Evolutionary conservation across 257 asterid genomes (phyloP).

Genomic region (Solanum acaule): DNA sequence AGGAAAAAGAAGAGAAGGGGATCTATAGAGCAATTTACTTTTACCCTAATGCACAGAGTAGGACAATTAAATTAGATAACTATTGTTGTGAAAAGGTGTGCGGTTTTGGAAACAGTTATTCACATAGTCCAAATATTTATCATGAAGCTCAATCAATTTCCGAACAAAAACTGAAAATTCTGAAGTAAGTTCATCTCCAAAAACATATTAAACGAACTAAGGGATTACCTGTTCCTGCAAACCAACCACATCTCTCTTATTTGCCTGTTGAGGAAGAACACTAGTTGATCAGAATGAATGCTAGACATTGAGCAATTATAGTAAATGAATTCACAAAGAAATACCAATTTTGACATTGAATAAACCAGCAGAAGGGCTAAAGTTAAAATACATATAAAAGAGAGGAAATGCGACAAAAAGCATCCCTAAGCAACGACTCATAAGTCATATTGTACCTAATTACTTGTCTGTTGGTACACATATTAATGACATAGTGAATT

Average conservation of each 20-base stretch:
- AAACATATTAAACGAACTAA: background rate
- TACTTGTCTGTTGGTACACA: too few species aligned
- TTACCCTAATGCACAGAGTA: too few species aligned
- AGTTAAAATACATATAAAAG: too few species aligned
- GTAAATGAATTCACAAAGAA: background rate
- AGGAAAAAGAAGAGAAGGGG: background rate
- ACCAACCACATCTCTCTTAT: constrained; percentile 81
- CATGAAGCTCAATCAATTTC: constrained; percentile 89
- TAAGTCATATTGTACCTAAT: too few species aligned
- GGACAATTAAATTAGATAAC: too few species aligned
- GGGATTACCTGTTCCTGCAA: constrained; percentile 81
- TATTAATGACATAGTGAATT: too few species aligned
- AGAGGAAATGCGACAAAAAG: too few species aligned
- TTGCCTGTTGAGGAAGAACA: constrained; percentile 51
- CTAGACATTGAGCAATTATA: background rate
- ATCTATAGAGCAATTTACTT: too few species aligned
- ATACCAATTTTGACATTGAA: too few species aligned
- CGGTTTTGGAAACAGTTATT: constrained; percentile 2
- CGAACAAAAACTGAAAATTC: constrained; percentile 64
- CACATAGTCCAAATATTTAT: constrained; percentile 88
- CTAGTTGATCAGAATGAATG: background rate
- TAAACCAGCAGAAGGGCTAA: too few species aligned
- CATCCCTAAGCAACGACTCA: background rate
- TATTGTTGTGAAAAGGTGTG: too few species aligned
- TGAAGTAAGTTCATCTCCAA: constrained; percentile 7